Base-by-base conservation (phyloP, 805 yeast species). In the Isabelozyma pseudorhagii region DNA sequence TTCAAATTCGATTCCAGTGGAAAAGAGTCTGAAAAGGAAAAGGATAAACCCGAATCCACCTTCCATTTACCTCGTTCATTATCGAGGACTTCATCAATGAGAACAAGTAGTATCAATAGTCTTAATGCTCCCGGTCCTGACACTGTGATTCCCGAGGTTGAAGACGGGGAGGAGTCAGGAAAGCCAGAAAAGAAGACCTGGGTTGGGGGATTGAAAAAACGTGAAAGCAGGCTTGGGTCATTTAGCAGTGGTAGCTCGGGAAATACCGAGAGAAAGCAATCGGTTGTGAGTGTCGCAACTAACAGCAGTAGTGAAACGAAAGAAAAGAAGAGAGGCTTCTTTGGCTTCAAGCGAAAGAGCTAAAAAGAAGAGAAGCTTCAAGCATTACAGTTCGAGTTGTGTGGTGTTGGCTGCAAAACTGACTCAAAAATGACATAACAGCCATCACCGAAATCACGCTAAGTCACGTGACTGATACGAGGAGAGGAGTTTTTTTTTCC, bases 131-230 rank as follows among this genome's bases (percentile, higher is more conserved):
- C 27, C 13, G n/a, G 14, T 7, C 21, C 14, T 4, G 25, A 40
- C 34, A 10, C 49, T 47, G 5, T 42, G 42, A 25, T 46, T 46
- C 17, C 47, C 48, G 38, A 13, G 8, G n/a, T 14, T 11, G 9
- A 36, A 14, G 38, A 45, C 27, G 38, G 15, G n/a, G 42, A 34
- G 34, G 49, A 50, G 40, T 27, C 44, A 40, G 7, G 47, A 49
- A 46, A 31, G 42, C 47, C n/a, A 46, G 75, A 71, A 40, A 71
- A 72, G 59, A 73, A 73, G 48, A 61, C 69, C 36, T 71, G 75
- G 75, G 73, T 72, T 5, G 73, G 72, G 2, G 71, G 74, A 0
- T 59, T 72, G 29, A 70, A 69, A 46, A 56, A 71, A 34, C 53
- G 68, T 47, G 73, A 63, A 43, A 62, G 60, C 43, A 64, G 45